Conservation (phyloP, 257 asterid genomes). For the Rauvolfia tetraphylla region DNA sequence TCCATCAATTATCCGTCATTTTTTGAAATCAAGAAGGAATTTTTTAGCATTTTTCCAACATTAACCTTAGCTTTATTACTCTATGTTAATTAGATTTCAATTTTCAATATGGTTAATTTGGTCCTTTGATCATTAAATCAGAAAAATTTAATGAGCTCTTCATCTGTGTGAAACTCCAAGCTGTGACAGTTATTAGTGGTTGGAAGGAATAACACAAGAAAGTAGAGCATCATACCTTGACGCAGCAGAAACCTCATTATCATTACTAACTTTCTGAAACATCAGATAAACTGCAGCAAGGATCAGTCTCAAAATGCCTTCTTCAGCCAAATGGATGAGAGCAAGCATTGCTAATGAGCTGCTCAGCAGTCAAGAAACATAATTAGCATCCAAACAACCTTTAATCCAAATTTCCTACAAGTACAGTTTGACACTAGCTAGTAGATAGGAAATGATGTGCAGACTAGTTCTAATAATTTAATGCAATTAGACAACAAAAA, state of each 20-base stretch:
- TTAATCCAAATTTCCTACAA: not conserved
- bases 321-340: slow-evolving; percentile 71
- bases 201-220: slow-evolving; percentile 2
- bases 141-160: too few relatives aligned
- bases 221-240: slow-evolving; percentile 61
- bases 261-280: slow-evolving; percentile 57
- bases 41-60: too few relatives aligned
- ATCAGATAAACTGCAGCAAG: slow-evolving; percentile 81
- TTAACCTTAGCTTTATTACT: too few relatives aligned
- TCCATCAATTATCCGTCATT: too few relatives aligned
- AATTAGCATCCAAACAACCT: slow-evolving; percentile 1
- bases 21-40: too few relatives aligned
- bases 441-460: not conserved
- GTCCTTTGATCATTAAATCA: too few relatives aligned
- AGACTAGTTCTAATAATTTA: not conserved
- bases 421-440: not conserved
- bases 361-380: slow-evolving; percentile 44
- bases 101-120: too few relatives aligned
- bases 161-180: too few relatives aligned
- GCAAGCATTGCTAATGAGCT: slow-evolving; percentile 89
- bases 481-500: not conserved
- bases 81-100: too few relatives aligned
- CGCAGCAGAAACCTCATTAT: slow-evolving; percentile 75
- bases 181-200: too few relatives aligned
- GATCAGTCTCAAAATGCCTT: slow-evolving; percentile 82